These are phyloP conservation scores for Strigomonas culicis DNA, from an alignment of 208 protist genomes.

Conservation along the genomic window DNA sequence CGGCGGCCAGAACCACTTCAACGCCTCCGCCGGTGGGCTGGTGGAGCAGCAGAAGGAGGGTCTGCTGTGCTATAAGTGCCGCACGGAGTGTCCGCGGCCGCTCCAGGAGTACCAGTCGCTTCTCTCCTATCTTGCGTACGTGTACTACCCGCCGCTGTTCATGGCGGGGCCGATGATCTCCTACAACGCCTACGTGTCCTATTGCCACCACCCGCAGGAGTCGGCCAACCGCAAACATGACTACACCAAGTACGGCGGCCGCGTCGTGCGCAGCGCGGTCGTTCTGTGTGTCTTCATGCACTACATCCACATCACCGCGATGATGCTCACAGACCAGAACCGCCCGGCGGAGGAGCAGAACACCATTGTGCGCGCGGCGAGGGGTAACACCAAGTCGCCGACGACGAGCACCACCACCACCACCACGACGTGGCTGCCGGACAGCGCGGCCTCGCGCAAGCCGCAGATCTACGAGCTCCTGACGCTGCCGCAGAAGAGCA, in stretches of 20 bases:
- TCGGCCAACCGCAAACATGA: constrained; percentile 14
- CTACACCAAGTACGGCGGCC: constrained; percentile 32
- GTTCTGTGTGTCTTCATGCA: constrained; percentile 39
- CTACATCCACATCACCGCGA: constrained; percentile 48
- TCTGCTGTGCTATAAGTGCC: constrained; percentile 43
- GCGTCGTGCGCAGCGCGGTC: constrained; percentile 23
- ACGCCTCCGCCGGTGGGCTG: neutral
- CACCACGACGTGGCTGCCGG: neutral
- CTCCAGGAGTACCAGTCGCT: constrained; percentile 53
- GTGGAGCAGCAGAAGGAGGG: constrained; percentile 13
- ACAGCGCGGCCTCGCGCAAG: neutral
- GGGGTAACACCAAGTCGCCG: neutral
- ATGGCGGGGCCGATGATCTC: constrained; percentile 81
- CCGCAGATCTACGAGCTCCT: constrained; percentile 19
- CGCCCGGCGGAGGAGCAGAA: neutral
- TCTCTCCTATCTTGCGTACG: constrained; percentile 62
- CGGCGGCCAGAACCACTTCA: neutral
- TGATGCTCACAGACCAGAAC: constrained; percentile 22
- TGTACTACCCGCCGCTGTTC: constrained; percentile 85
- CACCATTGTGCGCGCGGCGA: neutral
- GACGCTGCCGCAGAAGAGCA: constrained; percentile 11
- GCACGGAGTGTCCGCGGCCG: constrained; percentile 32
- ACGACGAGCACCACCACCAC: neutral
- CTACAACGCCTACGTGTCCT: constrained; percentile 88
- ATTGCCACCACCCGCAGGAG: constrained; percentile 36